These are phyloP conservation scores for Erysiphe pulchra DNA, from an alignment of 2,329 filamentous ascomycete species.

Conservation along the genomic window DNA sequence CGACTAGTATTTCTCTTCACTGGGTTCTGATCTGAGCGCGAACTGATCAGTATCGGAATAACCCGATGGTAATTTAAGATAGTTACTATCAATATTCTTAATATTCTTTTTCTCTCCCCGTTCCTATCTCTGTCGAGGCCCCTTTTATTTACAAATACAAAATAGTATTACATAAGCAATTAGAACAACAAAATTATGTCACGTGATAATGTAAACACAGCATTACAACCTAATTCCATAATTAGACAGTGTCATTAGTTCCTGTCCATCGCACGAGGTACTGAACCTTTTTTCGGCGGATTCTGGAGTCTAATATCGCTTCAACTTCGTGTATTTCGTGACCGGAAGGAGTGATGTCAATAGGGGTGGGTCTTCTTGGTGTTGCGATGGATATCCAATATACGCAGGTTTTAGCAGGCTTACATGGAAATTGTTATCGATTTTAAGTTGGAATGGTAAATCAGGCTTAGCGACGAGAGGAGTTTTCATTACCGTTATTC, in stretches of 20 bases:
- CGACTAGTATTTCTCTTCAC: background rate
- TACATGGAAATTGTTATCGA: background rate
- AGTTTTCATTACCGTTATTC: background rate
- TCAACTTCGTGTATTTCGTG: background rate
- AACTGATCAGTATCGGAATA: background rate
- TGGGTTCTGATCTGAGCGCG: background rate
- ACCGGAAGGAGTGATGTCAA: background rate
- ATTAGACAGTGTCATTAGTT: background rate
- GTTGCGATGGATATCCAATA: background rate
- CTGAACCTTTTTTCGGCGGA: background rate
- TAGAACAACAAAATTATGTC: too few species aligned
- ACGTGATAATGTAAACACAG: too few species aligned
- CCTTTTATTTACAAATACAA: too few species aligned
- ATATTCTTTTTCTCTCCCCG: background rate
- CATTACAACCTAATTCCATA: too few species aligned
- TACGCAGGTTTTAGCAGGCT: background rate
- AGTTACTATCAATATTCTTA: background rate
- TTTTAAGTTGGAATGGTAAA: background rate
- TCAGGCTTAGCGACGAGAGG: background rate
- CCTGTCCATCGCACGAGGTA: background rate
- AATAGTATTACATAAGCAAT: too few species aligned
- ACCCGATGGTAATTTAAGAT: background rate
- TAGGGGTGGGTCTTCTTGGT: background rate
- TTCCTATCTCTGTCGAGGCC: too few species aligned
- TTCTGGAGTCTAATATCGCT: background rate